Percentiles rank a stretch among this genome's conserved stretches.
Conservation (phyloP, 2,329 filamentous ascomycete genomes). For the Chaetomiaceae sp. region DNA sequence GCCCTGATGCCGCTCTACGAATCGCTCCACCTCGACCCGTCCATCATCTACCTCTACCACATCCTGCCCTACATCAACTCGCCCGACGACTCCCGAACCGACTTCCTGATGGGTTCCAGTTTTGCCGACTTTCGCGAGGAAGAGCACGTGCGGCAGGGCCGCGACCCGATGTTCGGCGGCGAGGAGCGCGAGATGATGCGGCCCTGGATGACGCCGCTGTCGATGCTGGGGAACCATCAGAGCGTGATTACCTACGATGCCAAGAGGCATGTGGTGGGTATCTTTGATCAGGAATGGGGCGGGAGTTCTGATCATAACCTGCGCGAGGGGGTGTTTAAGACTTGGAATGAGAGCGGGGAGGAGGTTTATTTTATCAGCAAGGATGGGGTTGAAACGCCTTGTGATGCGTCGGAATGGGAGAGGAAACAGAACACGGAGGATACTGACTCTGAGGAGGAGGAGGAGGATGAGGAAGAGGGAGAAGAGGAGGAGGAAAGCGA, state of each 20-base stretch:
- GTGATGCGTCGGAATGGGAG: neutral
- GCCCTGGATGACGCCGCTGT: constrained; percentile 30
- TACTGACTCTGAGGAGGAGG: neutral
- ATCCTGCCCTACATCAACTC: constrained; percentile 27
- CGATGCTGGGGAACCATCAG: neutral
- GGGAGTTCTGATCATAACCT: neutral
- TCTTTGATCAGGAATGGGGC: constrained; percentile 6
- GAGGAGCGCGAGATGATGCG: constrained; percentile 24
- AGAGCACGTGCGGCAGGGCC: constrained; percentile 15
- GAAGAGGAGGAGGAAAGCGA: constrained; percentile 1
- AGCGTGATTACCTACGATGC: constrained; percentile 29
- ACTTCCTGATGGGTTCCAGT: constrained; percentile 22
- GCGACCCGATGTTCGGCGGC: constrained; percentile 20
- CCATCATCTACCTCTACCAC: constrained; percentile 29
- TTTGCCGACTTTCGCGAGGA: constrained; percentile 24
- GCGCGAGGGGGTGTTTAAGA: neutral
- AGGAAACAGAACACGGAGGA: neutral
- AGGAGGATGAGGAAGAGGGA: neutral
- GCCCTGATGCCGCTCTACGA: constrained; percentile 19
- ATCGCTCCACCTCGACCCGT: constrained; percentile 15
- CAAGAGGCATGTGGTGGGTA: constrained; percentile 25
- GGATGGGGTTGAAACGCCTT: neutral
- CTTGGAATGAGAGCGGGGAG: neutral
- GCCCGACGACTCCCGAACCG: neutral
- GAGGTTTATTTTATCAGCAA: neutral